These are phyloP conservation scores for Candida nemodendra DNA, from an alignment of 805 yeast species.

Conservation along the genomic window DNA sequence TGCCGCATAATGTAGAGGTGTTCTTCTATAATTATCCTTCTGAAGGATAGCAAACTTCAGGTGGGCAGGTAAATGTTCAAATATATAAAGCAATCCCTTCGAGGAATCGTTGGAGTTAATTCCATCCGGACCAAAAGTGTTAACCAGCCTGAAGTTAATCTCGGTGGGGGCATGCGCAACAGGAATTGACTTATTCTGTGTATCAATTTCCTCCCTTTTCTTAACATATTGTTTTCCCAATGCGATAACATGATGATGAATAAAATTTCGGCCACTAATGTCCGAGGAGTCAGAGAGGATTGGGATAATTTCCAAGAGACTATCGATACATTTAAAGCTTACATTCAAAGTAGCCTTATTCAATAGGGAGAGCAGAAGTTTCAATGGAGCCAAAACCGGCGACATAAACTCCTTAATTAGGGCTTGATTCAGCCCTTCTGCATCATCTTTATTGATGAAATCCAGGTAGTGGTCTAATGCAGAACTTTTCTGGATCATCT, in stretches of 20 bases:
- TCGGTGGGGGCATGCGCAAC: conserved; percentile 47
- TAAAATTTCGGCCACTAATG: conserved; percentile 76
- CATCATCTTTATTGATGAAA: conserved; percentile 28
- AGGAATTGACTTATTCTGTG: conserved; percentile 23
- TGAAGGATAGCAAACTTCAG: conserved; percentile 57
- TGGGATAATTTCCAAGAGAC: conserved; percentile 49
- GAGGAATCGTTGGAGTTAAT: conserved; percentile 56
- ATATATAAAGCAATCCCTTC: conserved; percentile 57
- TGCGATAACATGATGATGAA: conserved; percentile 80
- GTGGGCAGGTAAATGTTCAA: conserved; percentile 53
- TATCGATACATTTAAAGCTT: conserved; percentile 56
- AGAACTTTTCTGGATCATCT: conserved; percentile 13
- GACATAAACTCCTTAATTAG: conserved; percentile 44
- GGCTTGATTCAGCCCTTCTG: conserved; percentile 41
- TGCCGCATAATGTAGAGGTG: conserved; percentile 88
- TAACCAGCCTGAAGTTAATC: conserved; percentile 45
- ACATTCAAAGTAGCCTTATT: conserved; percentile 62
- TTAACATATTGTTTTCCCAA: conserved; percentile 62
- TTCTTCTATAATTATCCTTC: conserved; percentile 72
- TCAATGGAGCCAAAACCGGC: conserved; percentile 50
- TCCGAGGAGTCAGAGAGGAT: conserved; percentile 64
- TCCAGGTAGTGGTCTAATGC: conserved; percentile 24
- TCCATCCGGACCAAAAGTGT: conserved; percentile 64
- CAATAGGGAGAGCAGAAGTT: conserved; percentile 56
- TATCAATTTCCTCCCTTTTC: conserved; percentile 22